Evolutionary conservation across 805 yeast genomes (phyloP).

Genomic region (Wickerhamomyces queroliae): DNA sequence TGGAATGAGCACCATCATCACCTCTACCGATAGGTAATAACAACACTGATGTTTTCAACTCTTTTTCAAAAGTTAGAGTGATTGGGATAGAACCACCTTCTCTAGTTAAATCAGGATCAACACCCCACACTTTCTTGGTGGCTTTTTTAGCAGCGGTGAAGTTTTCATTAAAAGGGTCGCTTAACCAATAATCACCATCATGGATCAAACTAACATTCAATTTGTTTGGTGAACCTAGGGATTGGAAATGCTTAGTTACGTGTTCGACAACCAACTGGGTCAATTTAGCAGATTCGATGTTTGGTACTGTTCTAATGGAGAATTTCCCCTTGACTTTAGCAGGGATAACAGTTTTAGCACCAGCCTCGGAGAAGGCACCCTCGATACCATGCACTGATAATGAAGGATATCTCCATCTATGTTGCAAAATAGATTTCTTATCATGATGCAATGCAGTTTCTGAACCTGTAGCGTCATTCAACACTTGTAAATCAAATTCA

Average conservation of each 20-base stretch:
- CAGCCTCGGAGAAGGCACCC: constrained; percentile 92
- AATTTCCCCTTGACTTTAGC: constrained; percentile 92
- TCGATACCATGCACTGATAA: constrained; percentile 94
- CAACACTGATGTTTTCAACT: constrained; percentile 77
- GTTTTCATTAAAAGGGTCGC: constrained; percentile 87
- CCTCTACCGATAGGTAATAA: constrained; percentile 98
- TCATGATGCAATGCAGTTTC: constrained; percentile 70
- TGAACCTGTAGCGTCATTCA: constrained; percentile 86
- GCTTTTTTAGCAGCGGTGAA: constrained; percentile 95
- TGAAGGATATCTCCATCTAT: constrained; percentile 98
- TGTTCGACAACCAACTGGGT: constrained; percentile 72
- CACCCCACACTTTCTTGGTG: constrained; percentile 89
- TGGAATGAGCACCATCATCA: constrained; percentile 98
- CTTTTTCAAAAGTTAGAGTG: constrained; percentile 87
- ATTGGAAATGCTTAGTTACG: constrained; percentile 58
- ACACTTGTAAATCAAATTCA: constrained; percentile 78
- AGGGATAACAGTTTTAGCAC: constrained; percentile 98
- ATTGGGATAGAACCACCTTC: constrained; percentile 99
- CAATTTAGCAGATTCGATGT: constrained; percentile 76
- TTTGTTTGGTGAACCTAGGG: constrained; percentile 72
- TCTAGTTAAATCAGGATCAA: constrained; percentile 95
- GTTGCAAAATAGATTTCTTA: constrained; percentile 87
- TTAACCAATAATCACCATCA: constrained; percentile 95
- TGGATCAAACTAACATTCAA: constrained; percentile 73
- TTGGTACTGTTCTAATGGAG: constrained; percentile 95